These are phyloP conservation scores for Rosa lucieae DNA, from an alignment of 306 rosid genomes.

Conservation along the genomic window DNA sequence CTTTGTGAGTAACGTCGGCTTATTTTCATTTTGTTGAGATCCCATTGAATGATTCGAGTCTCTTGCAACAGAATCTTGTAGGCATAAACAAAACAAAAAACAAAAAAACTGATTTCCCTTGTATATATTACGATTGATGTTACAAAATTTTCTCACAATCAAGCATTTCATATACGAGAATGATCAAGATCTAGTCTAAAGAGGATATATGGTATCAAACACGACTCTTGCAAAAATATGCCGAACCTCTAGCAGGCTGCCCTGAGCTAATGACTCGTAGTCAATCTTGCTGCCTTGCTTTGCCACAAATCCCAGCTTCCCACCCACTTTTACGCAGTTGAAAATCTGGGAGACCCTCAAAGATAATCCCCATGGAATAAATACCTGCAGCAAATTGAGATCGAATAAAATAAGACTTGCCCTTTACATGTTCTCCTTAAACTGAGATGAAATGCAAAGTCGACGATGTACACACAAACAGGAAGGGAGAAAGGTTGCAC, in stretches of 20 bases:
- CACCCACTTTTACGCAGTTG: constrained; percentile 40
- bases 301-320: constrained; percentile 29
- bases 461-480: neutral
- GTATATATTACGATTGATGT: neutral
- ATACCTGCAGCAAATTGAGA: constrained; percentile 59
- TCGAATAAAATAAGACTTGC: neutral
- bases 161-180: constrained; percentile 4
- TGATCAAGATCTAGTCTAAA: constrained; percentile 26
- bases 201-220: constrained; percentile 70
- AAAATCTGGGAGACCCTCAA: constrained; percentile 50
- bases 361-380: constrained; percentile 60
- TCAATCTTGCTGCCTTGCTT: constrained; percentile 60
- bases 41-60: too few relatives aligned
- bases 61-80: too few relatives aligned
- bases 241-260: constrained; percentile 51
- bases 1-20: too few relatives aligned
- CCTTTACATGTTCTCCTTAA: neutral
- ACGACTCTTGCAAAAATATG: constrained; percentile 73
- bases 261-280: constrained; percentile 50
- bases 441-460: neutral
- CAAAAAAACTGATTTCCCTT: too few relatives aligned
- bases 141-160: constrained; percentile 13
- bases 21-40: too few relatives aligned
- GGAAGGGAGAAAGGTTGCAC: constrained; percentile 3
- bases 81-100: too few relatives aligned